phyloP scores from a whole-genome alignment of 148 eudicot species.

The Fagopyrum homotropicum region DNA sequence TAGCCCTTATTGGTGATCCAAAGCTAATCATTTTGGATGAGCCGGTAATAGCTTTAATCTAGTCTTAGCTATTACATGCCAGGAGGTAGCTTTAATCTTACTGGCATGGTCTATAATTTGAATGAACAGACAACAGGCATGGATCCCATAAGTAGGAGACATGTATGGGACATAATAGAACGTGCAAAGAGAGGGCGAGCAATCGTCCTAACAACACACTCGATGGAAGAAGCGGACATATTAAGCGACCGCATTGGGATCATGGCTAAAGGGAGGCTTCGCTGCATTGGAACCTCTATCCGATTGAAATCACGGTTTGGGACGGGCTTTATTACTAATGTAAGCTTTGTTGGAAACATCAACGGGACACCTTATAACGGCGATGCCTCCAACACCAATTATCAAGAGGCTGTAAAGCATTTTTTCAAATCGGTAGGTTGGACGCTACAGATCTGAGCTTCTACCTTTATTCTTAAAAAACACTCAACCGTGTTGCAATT shows the following conservation, averaged over 20 bases:
- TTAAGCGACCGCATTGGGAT: constrained; percentile 81
- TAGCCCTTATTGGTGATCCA: constrained; percentile 84
- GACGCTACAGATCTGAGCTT: constrained; percentile 2
- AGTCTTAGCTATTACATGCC: neutral
- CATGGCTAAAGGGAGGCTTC: constrained; percentile 95
- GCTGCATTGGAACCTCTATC: constrained; percentile 86
- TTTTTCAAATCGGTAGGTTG: constrained; percentile 62
- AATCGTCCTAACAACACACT: constrained; percentile 77
- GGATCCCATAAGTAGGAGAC: constrained; percentile 91
- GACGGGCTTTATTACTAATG: constrained; percentile 62
- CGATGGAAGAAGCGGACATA: constrained; percentile 96
- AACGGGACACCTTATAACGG: constrained; percentile 21
- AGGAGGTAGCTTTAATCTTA: neutral
- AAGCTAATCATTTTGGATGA: constrained; percentile 82
- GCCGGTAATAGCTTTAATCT: constrained; percentile 37
- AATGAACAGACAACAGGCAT: constrained; percentile 77
- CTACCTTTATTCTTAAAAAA: neutral
- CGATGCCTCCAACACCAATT: constrained; percentile 8
- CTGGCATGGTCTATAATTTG: neutral
- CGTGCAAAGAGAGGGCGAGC: constrained; percentile 79
- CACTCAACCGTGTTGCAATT: neutral
- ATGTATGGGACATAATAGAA: constrained; percentile 93
- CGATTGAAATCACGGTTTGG: constrained; percentile 79
- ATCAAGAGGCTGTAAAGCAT: constrained; percentile 48
- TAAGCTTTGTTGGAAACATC: constrained; percentile 43